Percentiles rank a stretch among this genome's conserved stretches.
Evolutionary conservation across 2,329 filamentous ascomycete genomes (phyloP).

Genomic region (Eutypa lata): DNA sequence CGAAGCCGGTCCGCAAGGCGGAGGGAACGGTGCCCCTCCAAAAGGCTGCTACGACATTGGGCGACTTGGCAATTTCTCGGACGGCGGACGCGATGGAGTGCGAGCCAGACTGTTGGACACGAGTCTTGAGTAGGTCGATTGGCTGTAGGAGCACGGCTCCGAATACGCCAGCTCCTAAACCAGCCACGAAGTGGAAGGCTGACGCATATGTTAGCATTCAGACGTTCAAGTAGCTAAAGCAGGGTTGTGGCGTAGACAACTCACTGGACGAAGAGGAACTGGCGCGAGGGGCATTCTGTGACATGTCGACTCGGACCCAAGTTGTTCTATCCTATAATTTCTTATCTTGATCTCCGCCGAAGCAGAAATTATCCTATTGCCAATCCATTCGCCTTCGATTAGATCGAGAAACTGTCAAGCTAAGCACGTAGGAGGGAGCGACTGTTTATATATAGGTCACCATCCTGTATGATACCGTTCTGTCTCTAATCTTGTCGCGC

Average conservation of each 20-base stretch:
- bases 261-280: conserved; percentile 23
- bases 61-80: conserved; percentile 65
- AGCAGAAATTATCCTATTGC: conserved; percentile 11
- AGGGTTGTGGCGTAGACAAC: no score
- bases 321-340: not conserved
- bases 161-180: conserved; percentile 80
- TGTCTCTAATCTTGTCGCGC: no score
- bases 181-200: conserved; percentile 79
- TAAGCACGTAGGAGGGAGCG: no score
- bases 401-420: no score
- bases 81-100: conserved; percentile 68
- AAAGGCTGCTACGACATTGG: conserved; percentile 63
- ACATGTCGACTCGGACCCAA: conserved; percentile 14
- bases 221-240: no score
- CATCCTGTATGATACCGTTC: no score
- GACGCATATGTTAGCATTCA: no score
- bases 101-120: conserved; percentile 81
- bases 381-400: conserved; percentile 9
- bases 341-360: conserved; percentile 4
- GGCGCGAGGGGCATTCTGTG: conserved; percentile 12
- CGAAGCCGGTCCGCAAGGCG: conserved; percentile 88
- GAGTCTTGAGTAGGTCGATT: conserved; percentile 92
- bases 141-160: conserved; percentile 91
- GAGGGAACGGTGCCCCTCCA: conserved; percentile 94
- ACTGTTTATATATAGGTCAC: no score